Evolutionary conservation across 441 rosid genomes (phyloP), one percentile per base, ranked within the genome.

Genomic region (Syzygium malaccense): DNA sequence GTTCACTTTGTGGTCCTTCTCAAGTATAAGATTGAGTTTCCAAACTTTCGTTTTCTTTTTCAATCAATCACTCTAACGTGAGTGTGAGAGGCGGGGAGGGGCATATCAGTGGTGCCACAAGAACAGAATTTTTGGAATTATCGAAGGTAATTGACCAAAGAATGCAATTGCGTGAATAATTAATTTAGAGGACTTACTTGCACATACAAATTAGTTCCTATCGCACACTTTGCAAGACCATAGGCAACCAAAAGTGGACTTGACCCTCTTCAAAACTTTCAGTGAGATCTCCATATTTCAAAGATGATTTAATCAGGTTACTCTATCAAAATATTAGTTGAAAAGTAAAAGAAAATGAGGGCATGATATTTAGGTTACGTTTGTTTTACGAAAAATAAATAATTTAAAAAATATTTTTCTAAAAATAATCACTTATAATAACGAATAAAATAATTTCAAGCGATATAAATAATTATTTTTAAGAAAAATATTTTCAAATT

Each of bases 301-400:
- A 55, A 55, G 10, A 20, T 55, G 58, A 55, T 55, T 25, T 20
- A 20, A 68, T 33, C 20, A 26, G 6, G 79, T 37, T 33, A 41
- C 48, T 68, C 79, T 66, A 19, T 0, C 26, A 68, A 7, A 7
- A 62, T 62, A 62, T 62, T 33, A 2, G n/a, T n/a, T n/a, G 14
- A n/a, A 60, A 62, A 62, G 18, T 3, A n/a, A 62, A n/a, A 62
- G 68, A n/a, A 62, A n/a, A 62, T n/a, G 48, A 17, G 33, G 33
- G 2, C 19, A 28, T 0, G 9, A n/a, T 62, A 62, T 15, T 62
- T 2, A 1, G 10, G 68, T 4, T 15, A 4, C 2, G 4, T 62
- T 62, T n/a, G 1, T 14, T 62, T 62, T 0, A 62, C 30, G 18
- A n/a, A n/a, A 62, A 62, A 15, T 14, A 8, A n/a, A 62, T 14